Conservation (phyloP, 2,329 filamentous ascomycete species). For the Phialophora tarda region DNA sequence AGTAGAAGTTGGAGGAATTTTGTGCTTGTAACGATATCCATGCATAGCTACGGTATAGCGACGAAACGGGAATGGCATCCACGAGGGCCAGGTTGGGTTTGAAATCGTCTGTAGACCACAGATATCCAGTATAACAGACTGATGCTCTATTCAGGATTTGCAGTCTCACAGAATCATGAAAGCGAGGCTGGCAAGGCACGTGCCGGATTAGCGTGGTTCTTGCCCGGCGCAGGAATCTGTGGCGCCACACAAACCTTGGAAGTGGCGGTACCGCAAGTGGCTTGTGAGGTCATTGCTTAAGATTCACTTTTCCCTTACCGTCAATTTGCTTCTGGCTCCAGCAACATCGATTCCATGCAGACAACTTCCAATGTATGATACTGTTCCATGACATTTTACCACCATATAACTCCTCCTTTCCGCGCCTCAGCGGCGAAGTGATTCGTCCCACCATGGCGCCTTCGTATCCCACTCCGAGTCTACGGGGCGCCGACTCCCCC, state of each 20-base stretch:
- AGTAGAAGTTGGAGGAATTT: slow-evolving; percentile 9
- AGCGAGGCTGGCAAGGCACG: not conserved
- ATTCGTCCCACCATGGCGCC: slow-evolving; percentile 25
- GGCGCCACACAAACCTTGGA: slow-evolving; percentile 1
- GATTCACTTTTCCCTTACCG: not conserved
- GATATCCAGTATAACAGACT: slow-evolving; percentile 7
- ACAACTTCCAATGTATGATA: slow-evolving; percentile 1
- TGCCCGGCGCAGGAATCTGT: not conserved
- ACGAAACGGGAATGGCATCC: slow-evolving; percentile 31
- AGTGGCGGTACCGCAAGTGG: not conserved
- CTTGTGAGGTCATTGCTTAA: slow-evolving; percentile 9
- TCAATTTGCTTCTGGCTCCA: not conserved
- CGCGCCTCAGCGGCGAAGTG: not conserved
- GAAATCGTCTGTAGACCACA: not conserved
- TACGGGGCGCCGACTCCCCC: slow-evolving; percentile 17
- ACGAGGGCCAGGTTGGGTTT: slow-evolving; percentile 6
- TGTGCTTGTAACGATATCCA: slow-evolving; percentile 39
- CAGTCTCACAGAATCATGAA: not conserved
- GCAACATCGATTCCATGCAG: not conserved
- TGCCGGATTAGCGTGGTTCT: not conserved
- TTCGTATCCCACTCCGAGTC: slow-evolving; percentile 26
- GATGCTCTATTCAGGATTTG: not conserved
- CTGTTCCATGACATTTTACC: not conserved
- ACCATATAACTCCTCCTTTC: not conserved
- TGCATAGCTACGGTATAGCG: slow-evolving; percentile 38